Evolutionary conservation across 495 filamentous ascomycete genomes (phyloP).

Genomic region (Aspergillus haitiensis): DNA sequence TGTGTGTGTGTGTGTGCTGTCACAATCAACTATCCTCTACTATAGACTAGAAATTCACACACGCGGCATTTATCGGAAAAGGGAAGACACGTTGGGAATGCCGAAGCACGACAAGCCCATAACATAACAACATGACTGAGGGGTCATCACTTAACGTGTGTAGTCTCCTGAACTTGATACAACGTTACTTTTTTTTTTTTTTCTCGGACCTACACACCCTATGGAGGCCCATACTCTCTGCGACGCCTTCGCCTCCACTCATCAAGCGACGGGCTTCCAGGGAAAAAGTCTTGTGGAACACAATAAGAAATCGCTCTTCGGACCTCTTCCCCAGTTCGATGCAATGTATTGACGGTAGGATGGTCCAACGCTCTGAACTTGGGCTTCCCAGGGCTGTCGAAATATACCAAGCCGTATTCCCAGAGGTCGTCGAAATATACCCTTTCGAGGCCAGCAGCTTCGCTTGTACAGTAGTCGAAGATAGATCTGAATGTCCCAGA

Average conservation of each 20-base stretch:
- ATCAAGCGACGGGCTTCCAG: neutral
- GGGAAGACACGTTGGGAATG: too few species aligned
- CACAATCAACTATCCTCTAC: too few species aligned
- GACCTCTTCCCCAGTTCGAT: neutral
- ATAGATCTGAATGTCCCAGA: neutral
- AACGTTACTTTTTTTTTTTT: neutral
- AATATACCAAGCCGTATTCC: neutral
- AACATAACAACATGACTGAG: too few species aligned
- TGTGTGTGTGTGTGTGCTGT: too few species aligned
- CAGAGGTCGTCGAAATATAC: constrained; percentile 3
- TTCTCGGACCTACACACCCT: neutral
- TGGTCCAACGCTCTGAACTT: neutral
- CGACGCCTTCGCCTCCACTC: neutral
- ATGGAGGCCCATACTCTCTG: neutral
- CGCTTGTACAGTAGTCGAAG: constrained; percentile 5
- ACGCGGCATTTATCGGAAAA: too few species aligned
- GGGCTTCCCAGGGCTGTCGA: neutral
- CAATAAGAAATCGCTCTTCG: neutral
- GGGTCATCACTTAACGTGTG: too few species aligned
- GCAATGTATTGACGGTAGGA: neutral
- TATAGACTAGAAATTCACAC: too few species aligned
- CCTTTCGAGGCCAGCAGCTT: neutral
- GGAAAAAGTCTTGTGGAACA: neutral
- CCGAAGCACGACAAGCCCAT: too few species aligned
- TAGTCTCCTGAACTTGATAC: neutral